Evolutionary conservation across 78 protist species (phyloP).

Genomic region (Dictyostelium citrinum): DNA sequence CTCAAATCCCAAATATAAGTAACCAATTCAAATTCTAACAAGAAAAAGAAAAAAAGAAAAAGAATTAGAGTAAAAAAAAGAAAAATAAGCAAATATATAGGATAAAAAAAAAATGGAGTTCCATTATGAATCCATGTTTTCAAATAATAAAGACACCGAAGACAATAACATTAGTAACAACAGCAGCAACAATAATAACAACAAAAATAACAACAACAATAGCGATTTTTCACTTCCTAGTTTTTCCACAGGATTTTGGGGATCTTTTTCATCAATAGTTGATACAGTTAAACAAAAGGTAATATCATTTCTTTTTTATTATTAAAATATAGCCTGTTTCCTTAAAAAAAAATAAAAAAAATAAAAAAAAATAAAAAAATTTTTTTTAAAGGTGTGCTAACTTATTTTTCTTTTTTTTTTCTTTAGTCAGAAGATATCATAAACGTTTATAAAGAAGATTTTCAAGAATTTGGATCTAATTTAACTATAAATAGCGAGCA

Average conservation of each 20-base stretch:
- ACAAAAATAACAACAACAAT: not conserved
- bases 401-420: not conserved
- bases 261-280: conserved; percentile 34
- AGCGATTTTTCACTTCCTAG: not conserved
- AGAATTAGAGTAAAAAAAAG: too few species aligned
- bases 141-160: not conserved
- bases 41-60: too few species aligned
- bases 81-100: too few species aligned
- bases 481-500: not conserved
- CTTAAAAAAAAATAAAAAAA: not conserved
- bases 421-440: conserved; percentile 31
- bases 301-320: not conserved
- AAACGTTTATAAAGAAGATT: conserved; percentile 51
- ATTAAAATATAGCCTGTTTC: not conserved
- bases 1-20: too few species aligned
- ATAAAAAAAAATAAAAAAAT: not conserved
- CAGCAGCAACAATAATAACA: not conserved
- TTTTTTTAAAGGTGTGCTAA: not conserved
- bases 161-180: not conserved
- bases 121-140: conserved; percentile 22
- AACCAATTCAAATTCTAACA: too few species aligned
- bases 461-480: not conserved
- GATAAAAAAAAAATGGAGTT: conserved; percentile 18
- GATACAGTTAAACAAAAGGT: conserved; percentile 48
- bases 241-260: not conserved